Evolutionary conservation across 306 rosid genomes (phyloP).

Genomic region (Vicia villosa): DNA sequence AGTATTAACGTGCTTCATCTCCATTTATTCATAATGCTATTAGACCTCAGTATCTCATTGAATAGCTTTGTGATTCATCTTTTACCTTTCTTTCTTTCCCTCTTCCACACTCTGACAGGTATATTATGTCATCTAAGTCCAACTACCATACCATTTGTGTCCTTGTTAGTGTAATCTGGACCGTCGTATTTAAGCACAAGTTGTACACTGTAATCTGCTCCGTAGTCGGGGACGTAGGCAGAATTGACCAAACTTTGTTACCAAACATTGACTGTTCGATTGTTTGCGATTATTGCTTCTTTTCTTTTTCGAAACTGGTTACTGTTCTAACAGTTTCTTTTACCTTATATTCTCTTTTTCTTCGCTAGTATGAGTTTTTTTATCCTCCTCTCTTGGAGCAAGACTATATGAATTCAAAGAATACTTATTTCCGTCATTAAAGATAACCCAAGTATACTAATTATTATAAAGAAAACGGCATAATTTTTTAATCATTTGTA

Average conservation of each 20-base stretch:
- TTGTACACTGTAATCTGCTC: no score
- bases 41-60: neutral
- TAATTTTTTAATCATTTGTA: no score
- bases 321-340: neutral
- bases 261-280: no score
- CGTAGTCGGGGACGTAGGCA: no score
- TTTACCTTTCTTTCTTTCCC: neutral
- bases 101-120: neutral
- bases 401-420: neutral
- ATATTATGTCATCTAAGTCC: neutral
- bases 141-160: neutral
- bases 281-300: no score
- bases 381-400: neutral
- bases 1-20: neutral
- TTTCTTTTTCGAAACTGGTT: no score
- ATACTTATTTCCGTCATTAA: neutral
- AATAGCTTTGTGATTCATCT: constrained; percentile 2
- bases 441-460: neutral
- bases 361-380: neutral
- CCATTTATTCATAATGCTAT: neutral
- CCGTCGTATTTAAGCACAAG: no score
- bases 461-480: no score
- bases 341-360: neutral
- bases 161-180: neutral
- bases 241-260: no score